These are phyloP conservation scores for Castanea sativa DNA, from an alignment of 306 rosid species.

Conservation along the genomic window DNA sequence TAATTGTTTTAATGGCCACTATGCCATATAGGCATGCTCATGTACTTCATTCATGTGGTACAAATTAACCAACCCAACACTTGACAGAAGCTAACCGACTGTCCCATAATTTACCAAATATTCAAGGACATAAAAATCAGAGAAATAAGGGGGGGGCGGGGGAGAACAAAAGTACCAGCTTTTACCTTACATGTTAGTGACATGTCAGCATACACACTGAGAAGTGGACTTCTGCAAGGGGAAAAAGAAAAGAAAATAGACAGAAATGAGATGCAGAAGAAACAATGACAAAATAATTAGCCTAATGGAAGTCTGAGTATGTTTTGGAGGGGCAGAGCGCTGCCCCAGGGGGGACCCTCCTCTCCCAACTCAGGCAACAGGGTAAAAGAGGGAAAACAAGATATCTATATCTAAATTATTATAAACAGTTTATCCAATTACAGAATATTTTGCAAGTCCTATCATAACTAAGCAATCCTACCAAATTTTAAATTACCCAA, in stretches of 20 bases:
- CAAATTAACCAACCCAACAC: not conserved
- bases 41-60: not conserved
- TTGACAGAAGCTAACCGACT: not conserved
- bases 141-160: not conserved
- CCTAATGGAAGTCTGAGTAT: not conserved
- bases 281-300: slow-evolving; percentile 10
- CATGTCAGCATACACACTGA: slow-evolving; percentile 98
- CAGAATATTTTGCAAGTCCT: not conserved
- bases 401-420: not conserved
- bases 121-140: slow-evolving; percentile 14
- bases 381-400: not conserved
- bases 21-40: not conserved
- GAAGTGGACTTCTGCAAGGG: slow-evolving; percentile 83
- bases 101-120: not conserved
- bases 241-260: slow-evolving; percentile 19
- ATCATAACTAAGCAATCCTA: not conserved
- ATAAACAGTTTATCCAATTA: not conserved
- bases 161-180: not conserved
- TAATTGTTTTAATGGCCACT: not conserved
- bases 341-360: not conserved
- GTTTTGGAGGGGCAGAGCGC: no score
- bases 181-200: slow-evolving; percentile 91
- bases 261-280: slow-evolving; percentile 12
- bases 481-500: not conserved
- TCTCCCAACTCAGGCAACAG: not conserved